Base-by-base conservation (phyloP, 208 protist genomes). In the Acanthamoeba sp. region DNA sequence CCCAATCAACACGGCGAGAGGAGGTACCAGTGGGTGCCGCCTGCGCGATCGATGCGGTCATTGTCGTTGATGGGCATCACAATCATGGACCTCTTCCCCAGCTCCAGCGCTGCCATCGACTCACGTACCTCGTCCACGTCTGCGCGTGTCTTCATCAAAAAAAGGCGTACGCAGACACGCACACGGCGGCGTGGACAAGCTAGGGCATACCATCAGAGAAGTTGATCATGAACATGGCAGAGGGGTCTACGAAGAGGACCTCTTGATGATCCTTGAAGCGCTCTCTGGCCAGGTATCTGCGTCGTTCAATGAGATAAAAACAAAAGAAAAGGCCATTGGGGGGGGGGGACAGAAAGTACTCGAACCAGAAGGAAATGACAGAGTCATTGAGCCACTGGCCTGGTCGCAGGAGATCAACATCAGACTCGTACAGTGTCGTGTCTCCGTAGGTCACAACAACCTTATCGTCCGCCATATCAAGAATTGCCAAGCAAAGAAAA, bases 1-100 rank as follows among this genome's bases (percentile, higher is more conserved):
- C 14, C 18, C 14, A 24, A 32, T 12, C 16, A 24, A 32, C 18
- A 0, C 9, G 27, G 66, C 4, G 57, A 9, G 48, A 87, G 22
- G 48, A 1, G 36, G 45, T 50, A 87, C 78, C 78, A 87, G 78
- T 87, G 78, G 18, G 45, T 87, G 34, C 78, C 78, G 36, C 78
- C 78, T 24, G 78, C 78, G 7, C 29, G 38, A 36, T 48, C 40
- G 18, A 87, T 55, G 78, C 14, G 12, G 36, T 16, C 0, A 27
- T 87, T 50, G 45, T 87, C 48, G 45, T 87, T 87, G 78, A 87
- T 87, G 45, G 78, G 78, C 78, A 87, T 87, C n/a, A 87, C 16
- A 27, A 87, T 59, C 24, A 59, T 32, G 45, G 16, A 20, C 40
- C 78, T n/a, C 48, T 87, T 59, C 78, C 10, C 48, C 78, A 87